Evolutionary conservation across 2,329 filamentous ascomycete species (phyloP), one percentile per base, ranked within the genome.

Genomic region (Aspergillus vadensis): DNA sequence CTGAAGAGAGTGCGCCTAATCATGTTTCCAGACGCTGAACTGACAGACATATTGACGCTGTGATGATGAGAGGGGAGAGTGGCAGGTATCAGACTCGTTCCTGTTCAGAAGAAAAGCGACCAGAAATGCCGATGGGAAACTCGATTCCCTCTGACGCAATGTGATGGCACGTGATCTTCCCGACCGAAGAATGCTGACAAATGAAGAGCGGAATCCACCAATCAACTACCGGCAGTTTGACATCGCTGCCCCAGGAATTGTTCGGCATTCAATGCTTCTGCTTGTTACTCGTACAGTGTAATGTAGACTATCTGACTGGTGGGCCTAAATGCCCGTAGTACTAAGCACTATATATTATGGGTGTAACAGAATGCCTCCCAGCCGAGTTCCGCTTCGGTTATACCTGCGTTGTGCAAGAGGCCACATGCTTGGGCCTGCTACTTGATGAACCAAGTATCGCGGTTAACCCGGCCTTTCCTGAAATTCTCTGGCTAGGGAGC

Each of bases 101-200:
- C 36, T 56, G 43, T 5, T 17, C 32, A 14, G 47, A 41, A 54
- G 48, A 48, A 36, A 44, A 39, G 36, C 10, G 19, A 48, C 23
- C 19, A 30, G 52, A 36, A 36, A 36, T 36, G 32, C 32, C 32
- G 32, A 44, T 41, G 32, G n/a, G 52, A n/a, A 55, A 43, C 23
- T 41, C 39, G 25, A 59, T 54, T 61, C 39, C 59, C 66, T 72
- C 70, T 74, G 72, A 74, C 70, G 72, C 71, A 74, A 74, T 74
- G 30, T 19, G 5, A 6, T 1, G 7, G 49, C 72, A 74, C 67
- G 70, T 74, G 72, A 70, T 36, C 10, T 14, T 5, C 32, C 32
- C 53, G 25, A 0, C 21, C 3, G 39, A 19, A 5, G 27, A 32
- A 50, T 30, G 64, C 67, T 74, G 70, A 74, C 70, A 72, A 74